Percentiles rank a stretch among this genome's conserved stretches.
Conservation (phyloP, 768 basidiomycete species). For the Pleurotus ostreatus region DNA sequence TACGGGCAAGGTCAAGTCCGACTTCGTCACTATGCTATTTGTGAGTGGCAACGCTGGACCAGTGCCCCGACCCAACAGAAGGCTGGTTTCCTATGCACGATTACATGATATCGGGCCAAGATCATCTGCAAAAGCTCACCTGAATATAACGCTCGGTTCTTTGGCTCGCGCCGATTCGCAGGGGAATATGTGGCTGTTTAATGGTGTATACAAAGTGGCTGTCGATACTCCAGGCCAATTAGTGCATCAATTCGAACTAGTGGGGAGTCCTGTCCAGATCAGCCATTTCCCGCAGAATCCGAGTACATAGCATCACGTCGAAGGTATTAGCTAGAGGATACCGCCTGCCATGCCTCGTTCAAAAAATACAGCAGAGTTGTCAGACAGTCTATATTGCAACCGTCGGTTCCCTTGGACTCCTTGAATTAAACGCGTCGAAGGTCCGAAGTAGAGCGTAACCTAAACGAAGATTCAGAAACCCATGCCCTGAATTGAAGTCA, state of each 20-base stretch:
- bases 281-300: slow-evolving; percentile 32
- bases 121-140: slow-evolving; percentile 21
- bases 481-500: neutral
- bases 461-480: slow-evolving; percentile 19
- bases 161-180: slow-evolving; percentile 43
- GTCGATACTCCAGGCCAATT: slow-evolving; percentile 38
- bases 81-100: slow-evolving; percentile 46
- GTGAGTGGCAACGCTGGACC: slow-evolving; percentile 44
- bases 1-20: slow-evolving; percentile 43
- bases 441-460: slow-evolving; percentile 63
- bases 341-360: slow-evolving; percentile 66
- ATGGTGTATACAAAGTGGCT: slow-evolving; percentile 37
- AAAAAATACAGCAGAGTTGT: slow-evolving; percentile 64
- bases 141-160: slow-evolving; percentile 43
- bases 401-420: slow-evolving; percentile 44
- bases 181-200: slow-evolving; percentile 42
- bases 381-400: slow-evolving; percentile 69
- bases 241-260: slow-evolving; percentile 38
- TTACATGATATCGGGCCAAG: slow-evolving; percentile 23
- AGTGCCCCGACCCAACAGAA: slow-evolving; percentile 47
- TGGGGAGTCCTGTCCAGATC: slow-evolving; percentile 36
- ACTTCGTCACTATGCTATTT: slow-evolving; percentile 55
- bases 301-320: neutral
- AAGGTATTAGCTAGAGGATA: slow-evolving; percentile 37
- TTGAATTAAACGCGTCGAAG: slow-evolving; percentile 25